phyloP scores from a whole-genome alignment of 108 stramenopile genomes.

The Cylindrotheca fusiformis region DNA sequence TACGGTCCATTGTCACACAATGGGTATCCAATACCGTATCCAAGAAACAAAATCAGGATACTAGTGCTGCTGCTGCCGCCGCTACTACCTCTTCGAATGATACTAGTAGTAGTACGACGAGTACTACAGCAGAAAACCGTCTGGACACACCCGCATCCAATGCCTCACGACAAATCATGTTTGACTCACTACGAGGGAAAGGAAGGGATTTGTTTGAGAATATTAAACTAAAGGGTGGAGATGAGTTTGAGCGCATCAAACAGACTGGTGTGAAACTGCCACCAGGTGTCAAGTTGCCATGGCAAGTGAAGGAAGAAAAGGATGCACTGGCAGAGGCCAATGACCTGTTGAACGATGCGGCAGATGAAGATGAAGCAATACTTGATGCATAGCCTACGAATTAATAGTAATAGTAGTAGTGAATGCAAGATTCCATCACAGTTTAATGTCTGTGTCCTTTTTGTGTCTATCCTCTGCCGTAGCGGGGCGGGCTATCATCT shows the following conservation, averaged over 20 bases:
- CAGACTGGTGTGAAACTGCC: constrained; percentile 4
- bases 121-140: not conserved
- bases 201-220: constrained; percentile 29
- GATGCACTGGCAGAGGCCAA: too few species aligned
- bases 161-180: constrained; percentile 24
- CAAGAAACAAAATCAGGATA: constrained; percentile 6
- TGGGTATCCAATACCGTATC: constrained; percentile 32
- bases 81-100: not conserved
- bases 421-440: too few species aligned
- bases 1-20: constrained; percentile 34
- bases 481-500: too few species aligned
- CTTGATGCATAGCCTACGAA: too few species aligned
- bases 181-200: constrained; percentile 31
- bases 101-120: not conserved
- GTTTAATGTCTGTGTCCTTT: too few species aligned
- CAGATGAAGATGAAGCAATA: too few species aligned
- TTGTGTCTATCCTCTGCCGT: too few species aligned
- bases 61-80: not conserved
- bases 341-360: too few species aligned
- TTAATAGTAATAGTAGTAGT: too few species aligned
- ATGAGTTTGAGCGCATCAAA: constrained; percentile 28
- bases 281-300: too few species aligned
- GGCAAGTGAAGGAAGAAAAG: too few species aligned
- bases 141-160: too few species aligned
- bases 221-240: constrained; percentile 29